Conservation (phyloP, 2,329 filamentous ascomycete species). For the Monilinia fructicola region DNA sequence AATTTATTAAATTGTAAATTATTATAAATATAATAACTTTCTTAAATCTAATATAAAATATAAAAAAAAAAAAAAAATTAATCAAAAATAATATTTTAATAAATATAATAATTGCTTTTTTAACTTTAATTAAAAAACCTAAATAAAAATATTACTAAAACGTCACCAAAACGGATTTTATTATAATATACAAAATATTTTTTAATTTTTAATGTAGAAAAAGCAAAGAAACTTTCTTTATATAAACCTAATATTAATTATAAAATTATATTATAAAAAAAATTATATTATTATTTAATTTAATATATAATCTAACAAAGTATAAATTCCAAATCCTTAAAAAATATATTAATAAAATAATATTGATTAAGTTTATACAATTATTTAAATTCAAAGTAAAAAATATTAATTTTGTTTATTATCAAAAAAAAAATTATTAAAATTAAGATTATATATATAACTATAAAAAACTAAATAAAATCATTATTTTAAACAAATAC, state of each 20-base stretch:
- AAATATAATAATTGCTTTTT: neutral
- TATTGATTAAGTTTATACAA: too few species aligned
- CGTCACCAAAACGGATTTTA: neutral
- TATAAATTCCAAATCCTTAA: neutral
- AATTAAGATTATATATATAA: too few species aligned
- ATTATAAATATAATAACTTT: too few species aligned
- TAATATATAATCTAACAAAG: neutral
- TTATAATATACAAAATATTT: neutral
- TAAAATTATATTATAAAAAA: neutral
- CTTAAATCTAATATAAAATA: neutral
- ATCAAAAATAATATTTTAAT: too few species aligned
- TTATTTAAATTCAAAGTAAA: too few species aligned
- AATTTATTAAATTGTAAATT: neutral
- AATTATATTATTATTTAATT: neutral
- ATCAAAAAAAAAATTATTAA: too few species aligned
- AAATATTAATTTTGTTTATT: too few species aligned
- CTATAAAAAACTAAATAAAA: too few species aligned
- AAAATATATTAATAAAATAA: too few species aligned
- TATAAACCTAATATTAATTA: neutral
- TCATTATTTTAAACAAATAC: too few species aligned
- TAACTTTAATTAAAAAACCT: neutral
- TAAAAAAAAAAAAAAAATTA: neutral
- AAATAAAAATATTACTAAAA: neutral
- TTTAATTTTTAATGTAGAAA: too few species aligned
- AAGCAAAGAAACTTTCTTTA: too few species aligned